These are phyloP conservation scores for Ophiostoma populinum DNA, from an alignment of 2,329 filamentous ascomycete species.

Conservation along the genomic window DNA sequence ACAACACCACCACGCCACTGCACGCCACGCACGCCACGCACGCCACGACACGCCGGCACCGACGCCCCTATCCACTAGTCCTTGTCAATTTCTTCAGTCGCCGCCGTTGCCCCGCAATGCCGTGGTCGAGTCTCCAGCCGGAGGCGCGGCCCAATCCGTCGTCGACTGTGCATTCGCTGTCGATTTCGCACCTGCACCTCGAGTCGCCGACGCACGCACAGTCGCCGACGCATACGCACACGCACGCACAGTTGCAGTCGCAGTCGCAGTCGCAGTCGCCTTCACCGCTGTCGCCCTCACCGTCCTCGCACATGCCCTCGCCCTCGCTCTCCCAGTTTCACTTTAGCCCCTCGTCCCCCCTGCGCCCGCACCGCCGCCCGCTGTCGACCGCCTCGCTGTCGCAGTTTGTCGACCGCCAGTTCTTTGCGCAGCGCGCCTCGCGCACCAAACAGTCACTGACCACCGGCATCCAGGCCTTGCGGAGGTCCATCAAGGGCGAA, in stretches of 20 bases:
- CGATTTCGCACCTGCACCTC: too few species aligned
- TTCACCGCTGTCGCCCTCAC: background rate
- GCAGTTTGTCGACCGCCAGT: background rate
- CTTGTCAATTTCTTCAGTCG: background rate
- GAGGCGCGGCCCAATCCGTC: background rate
- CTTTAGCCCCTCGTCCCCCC: background rate
- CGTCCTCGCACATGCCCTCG: background rate
- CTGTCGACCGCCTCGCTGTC: background rate
- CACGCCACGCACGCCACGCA: too few species aligned
- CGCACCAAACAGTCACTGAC: constrained; percentile 23
- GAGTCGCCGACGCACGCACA: too few species aligned
- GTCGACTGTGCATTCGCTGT: background rate
- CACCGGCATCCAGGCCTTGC: constrained; percentile 47
- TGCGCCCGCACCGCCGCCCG: background rate
- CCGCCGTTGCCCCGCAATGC: constrained; percentile 1
- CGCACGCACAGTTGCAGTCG: too few species aligned
- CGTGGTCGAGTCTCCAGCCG: background rate
- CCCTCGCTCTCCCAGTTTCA: background rate
- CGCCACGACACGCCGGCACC: too few species aligned
- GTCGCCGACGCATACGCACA: background rate
- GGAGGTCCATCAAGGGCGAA: constrained; percentile 80
- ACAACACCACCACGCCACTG: too few species aligned
- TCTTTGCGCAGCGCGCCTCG: background rate
- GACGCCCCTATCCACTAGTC: background rate
- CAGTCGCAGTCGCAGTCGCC: background rate